A percentile compares a stretch with the other conserved stretches of the same genome.
Evolutionary conservation across 2,329 filamentous ascomycete species (phyloP).

Genomic region (Exophiala dermatitidis): DNA sequence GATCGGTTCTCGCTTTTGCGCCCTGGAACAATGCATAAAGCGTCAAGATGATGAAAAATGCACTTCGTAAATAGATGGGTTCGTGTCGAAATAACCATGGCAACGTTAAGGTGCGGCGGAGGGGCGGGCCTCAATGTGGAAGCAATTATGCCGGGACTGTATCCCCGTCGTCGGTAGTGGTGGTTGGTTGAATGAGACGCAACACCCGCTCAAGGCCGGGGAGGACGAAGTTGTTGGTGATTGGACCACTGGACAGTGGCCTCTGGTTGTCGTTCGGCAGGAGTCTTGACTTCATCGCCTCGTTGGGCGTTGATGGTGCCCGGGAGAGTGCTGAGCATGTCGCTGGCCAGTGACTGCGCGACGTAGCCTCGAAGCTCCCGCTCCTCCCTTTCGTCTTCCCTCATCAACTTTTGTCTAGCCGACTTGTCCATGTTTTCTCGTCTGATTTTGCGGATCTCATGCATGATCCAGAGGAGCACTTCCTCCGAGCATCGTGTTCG

Average conservation of each 20-base stretch:
- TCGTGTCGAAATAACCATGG: slow-evolving; percentile 14
- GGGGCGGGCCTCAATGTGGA: background rate
- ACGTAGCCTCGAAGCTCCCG: slow-evolving; percentile 41
- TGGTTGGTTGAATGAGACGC: background rate
- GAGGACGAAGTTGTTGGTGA: slow-evolving; percentile 13
- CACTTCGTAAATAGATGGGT: slow-evolving; percentile 12
- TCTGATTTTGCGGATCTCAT: slow-evolving; percentile 80
- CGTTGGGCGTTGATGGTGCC: slow-evolving; percentile 23
- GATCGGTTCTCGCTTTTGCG: background rate
- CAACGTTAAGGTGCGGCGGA: slow-evolving; percentile 9
- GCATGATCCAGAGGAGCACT: slow-evolving; percentile 81
- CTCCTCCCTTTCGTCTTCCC: slow-evolving; percentile 45
- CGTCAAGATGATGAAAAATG: slow-evolving; percentile 3
- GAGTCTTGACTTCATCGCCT: slow-evolving; percentile 38
- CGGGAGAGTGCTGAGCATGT: slow-evolving; percentile 40
- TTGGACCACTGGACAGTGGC: slow-evolving; percentile 17
- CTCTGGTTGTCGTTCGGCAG: slow-evolving; percentile 31
- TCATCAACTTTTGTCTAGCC: slow-evolving; percentile 51
- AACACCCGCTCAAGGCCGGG: slow-evolving; percentile 2
- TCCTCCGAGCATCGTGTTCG: slow-evolving; percentile 78
- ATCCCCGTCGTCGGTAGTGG: background rate
- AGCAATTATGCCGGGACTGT: background rate
- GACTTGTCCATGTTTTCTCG: slow-evolving; percentile 80
- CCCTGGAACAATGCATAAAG: slow-evolving; percentile 9
- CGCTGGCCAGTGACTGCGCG: slow-evolving; percentile 39